Evolutionary conservation across 2,329 filamentous ascomycete genomes (phyloP).

Genomic region (Dichotomopilus funicola): DNA sequence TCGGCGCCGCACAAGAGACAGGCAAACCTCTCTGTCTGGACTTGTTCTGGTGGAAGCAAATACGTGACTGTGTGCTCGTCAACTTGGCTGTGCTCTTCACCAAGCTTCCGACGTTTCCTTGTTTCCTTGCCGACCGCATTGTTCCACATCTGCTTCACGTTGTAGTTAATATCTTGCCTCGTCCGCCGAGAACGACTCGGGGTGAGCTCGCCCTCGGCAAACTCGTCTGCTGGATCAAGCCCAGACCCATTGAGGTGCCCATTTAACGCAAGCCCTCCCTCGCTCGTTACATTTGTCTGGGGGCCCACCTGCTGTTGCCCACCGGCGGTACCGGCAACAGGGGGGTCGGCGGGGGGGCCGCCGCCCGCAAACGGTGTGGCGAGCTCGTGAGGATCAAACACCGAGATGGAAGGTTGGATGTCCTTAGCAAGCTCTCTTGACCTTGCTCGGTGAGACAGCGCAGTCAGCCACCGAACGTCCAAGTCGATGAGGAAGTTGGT

Average conservation of each 20-base stretch:
- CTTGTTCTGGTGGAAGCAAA: slow-evolving; percentile 37
- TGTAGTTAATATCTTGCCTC: slow-evolving; percentile 48
- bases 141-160: slow-evolving; percentile 53
- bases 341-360: slow-evolving; percentile 26
- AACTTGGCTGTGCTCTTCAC: slow-evolving; percentile 14
- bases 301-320: slow-evolving; percentile 7
- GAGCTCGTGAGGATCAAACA: slow-evolving; percentile 33
- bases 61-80: slow-evolving; percentile 42
- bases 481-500: slow-evolving; percentile 45
- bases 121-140: slow-evolving; percentile 48
- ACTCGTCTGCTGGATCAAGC: slow-evolving; percentile 37
- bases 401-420: slow-evolving; percentile 39
- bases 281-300: slow-evolving; percentile 9
- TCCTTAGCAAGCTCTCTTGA: slow-evolving; percentile 34
- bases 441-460: slow-evolving; percentile 30
- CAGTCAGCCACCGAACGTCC: slow-evolving; percentile 42
- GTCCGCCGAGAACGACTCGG: slow-evolving; percentile 46
- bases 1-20: slow-evolving; percentile 46
- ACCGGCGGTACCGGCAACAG: slow-evolving; percentile 13
- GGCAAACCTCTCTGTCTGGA: slow-evolving; percentile 42
- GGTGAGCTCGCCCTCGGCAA: slow-evolving; percentile 41
- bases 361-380: slow-evolving; percentile 25
- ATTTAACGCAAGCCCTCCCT: slow-evolving; percentile 9
- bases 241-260: slow-evolving; percentile 17
- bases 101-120: slow-evolving; percentile 36